Evolutionary conservation across 1,139 yeast species (phyloP).

Genomic region (Lodderomyces theae): DNA sequence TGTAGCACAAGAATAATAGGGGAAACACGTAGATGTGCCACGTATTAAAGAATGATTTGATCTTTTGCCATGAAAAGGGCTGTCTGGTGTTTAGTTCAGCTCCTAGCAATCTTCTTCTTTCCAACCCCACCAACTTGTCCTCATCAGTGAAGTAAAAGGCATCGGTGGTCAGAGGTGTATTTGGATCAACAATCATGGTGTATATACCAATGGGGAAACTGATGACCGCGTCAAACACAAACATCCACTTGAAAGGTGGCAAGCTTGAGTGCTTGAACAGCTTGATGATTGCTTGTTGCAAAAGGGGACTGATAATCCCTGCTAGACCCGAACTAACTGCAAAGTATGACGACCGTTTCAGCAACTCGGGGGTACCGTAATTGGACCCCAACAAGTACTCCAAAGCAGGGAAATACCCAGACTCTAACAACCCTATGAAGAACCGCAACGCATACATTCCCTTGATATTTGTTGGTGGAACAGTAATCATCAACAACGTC

Average conservation of each 20-base stretch:
- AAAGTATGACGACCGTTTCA: slow-evolving; percentile 50
- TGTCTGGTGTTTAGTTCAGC: slow-evolving; percentile 46
- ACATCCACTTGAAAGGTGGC: slow-evolving; percentile 40
- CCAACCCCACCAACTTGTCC: slow-evolving; percentile 36
- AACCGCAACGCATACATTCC: slow-evolving; percentile 58
- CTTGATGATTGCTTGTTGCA: slow-evolving; percentile 32
- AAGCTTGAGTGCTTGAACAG: slow-evolving; percentile 26
- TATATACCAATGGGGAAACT: slow-evolving; percentile 36
- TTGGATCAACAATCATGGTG: slow-evolving; percentile 37
- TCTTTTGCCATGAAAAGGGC: slow-evolving; percentile 38
- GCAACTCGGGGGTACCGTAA: slow-evolving; percentile 19
- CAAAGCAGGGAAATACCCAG: slow-evolving; percentile 60
- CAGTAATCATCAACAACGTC: slow-evolving; percentile 50
- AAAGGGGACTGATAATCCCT: slow-evolving; percentile 35
- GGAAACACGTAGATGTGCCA: slow-evolving; percentile 54
- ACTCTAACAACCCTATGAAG: slow-evolving; percentile 55
- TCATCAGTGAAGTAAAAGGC: slow-evolving; percentile 35
- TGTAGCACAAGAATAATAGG: slow-evolving; percentile 46
- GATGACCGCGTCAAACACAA: slow-evolving; percentile 37
- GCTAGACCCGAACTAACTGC: slow-evolving; percentile 29
- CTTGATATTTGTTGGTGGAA: slow-evolving; percentile 33
- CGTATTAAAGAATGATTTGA: slow-evolving; percentile 42
- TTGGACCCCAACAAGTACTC: slow-evolving; percentile 50
- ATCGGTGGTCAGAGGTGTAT: slow-evolving; percentile 39
- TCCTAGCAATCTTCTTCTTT: slow-evolving; percentile 43